Base-by-base conservation (phyloP, 305 asterid genomes). In the Fraxinus sp. region DNA sequence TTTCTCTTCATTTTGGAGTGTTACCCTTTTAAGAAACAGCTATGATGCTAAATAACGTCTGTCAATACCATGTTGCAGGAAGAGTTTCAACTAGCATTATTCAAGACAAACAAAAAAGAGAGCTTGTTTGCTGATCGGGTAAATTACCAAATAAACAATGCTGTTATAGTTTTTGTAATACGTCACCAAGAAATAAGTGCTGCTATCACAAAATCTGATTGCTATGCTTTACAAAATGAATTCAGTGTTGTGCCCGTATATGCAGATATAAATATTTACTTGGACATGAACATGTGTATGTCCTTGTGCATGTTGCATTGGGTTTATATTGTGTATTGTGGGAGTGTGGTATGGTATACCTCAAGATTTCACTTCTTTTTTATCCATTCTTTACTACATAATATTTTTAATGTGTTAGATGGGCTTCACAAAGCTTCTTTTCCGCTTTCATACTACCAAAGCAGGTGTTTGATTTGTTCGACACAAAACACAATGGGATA, bases 121-220 rank as follows among this genome's bases (percentile, higher is more conserved):
- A 94, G 98, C 82, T 90, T 97, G 89, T 97, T 97, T 87, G 99
- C 99, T 78, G 98, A 97, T 84, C 87, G 99, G 98, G 99, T 97
- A 11, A 77, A 57, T 80, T 84, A 2, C 37, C 24, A 57, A 52
- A 77, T 76, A 78, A 70, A 78, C 78, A 41, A 26, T 74, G 80
- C 55, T 62, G 44, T 37, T 36, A 36, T 44, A 66, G 7, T 66
- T 66, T 66, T 66, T 11, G 74, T 24, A 66, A 13, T 68, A 28
- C 0, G 36, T 28, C 36, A 68, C 39, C 35, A 28, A 68, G 9
- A 26, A 68, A 68, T 68, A 8, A 66, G n/a, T 66, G 35, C n/a
- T 66, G 73, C 36, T 68, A 13, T 28, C 33, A 8, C 33, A 66
- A 13, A 68, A 68, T 28, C 39, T 68, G 74, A 68, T 68, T 28